phyloP scores from a whole-genome alignment of 106 monocot species.

The Posidonia australis region DNA sequence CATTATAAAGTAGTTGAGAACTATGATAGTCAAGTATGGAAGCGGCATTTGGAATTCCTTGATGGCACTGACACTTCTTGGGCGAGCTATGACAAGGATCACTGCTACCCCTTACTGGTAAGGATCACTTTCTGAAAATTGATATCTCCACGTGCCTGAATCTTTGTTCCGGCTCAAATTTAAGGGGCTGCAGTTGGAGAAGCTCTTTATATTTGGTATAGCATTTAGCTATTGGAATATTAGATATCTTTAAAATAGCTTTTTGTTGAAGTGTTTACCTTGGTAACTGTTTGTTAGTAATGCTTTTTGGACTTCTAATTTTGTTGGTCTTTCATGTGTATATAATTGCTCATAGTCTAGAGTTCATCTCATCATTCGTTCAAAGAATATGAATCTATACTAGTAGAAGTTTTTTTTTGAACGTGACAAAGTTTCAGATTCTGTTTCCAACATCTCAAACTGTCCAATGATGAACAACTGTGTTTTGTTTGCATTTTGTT shows the following conservation, averaged over 20 bases:
- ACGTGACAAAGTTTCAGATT: no score
- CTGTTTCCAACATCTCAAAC: no score
- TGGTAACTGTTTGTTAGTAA: not conserved
- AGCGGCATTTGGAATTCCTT: constrained; percentile 48
- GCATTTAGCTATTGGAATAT: not conserved
- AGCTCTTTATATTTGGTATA: not conserved
- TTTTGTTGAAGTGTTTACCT: not conserved
- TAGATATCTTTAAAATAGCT: not conserved
- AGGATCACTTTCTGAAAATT: constrained; percentile 29
- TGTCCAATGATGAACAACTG: no score
- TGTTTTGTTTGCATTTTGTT: no score
- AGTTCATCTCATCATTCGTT: no score
- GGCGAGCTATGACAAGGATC: constrained; percentile 72
- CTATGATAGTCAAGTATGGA: constrained; percentile 62
- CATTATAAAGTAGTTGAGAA: constrained; percentile 56
- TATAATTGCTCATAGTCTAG: no score
- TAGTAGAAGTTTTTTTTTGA: no score
- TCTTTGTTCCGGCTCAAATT: not conserved
- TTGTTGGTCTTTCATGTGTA: no score
- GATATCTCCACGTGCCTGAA: not conserved
- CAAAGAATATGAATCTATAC: no score
- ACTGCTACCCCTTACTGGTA: constrained; percentile 74
- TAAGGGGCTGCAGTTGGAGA: not conserved
- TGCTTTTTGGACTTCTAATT: no score
- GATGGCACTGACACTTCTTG: constrained; percentile 46